Evolutionary conservation across 2,329 filamentous ascomycete species (phyloP).

Genomic region (Biscogniauxia marginata): DNA sequence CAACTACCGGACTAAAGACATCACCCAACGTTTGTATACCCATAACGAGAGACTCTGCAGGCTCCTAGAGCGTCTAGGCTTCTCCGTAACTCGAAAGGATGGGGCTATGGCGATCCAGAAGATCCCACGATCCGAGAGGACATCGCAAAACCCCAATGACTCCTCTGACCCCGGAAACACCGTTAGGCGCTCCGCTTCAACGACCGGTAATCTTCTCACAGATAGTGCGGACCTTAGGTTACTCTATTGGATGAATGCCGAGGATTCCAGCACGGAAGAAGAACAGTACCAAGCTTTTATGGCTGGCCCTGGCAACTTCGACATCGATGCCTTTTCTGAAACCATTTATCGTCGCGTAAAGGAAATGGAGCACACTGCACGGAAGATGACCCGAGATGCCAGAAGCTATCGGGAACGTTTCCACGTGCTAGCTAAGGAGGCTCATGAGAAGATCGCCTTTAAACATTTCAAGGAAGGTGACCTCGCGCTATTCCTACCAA

Average conservation of each 20-base stretch:
- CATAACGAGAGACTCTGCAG: constrained; percentile 82
- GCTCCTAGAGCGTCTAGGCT: constrained; percentile 84
- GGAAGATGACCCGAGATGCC: constrained; percentile 90
- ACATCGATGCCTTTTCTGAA: constrained; percentile 81
- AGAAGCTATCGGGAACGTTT: constrained; percentile 85
- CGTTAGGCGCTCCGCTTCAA: constrained; percentile 52
- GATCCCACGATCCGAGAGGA: constrained; percentile 59
- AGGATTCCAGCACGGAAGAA: constrained; percentile 64
- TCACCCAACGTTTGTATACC: constrained; percentile 78
- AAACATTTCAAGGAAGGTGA: constrained; percentile 96
- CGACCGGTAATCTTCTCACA: constrained; percentile 53
- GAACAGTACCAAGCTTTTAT: constrained; percentile 75
- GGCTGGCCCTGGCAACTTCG: constrained; percentile 71
- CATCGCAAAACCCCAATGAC: constrained; percentile 56
- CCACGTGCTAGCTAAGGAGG: constrained; percentile 75
- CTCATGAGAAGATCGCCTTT: constrained; percentile 94
- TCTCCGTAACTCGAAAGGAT: constrained; percentile 73
- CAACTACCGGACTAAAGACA: constrained; percentile 71
- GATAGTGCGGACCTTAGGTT: constrained; percentile 69
- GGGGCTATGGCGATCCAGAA: constrained; percentile 74
- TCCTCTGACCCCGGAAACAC: constrained; percentile 55
- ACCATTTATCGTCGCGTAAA: constrained; percentile 85
- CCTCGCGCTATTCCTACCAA: constrained; percentile 89
- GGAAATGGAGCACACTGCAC: constrained; percentile 88
- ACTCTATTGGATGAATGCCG: constrained; percentile 78